A percentile compares a stretch with the other conserved stretches of the same genome.
These are phyloP conservation scores for Populus hybrid DNA, from an alignment of 441 rosid genomes.

Conservation along the genomic window DNA sequence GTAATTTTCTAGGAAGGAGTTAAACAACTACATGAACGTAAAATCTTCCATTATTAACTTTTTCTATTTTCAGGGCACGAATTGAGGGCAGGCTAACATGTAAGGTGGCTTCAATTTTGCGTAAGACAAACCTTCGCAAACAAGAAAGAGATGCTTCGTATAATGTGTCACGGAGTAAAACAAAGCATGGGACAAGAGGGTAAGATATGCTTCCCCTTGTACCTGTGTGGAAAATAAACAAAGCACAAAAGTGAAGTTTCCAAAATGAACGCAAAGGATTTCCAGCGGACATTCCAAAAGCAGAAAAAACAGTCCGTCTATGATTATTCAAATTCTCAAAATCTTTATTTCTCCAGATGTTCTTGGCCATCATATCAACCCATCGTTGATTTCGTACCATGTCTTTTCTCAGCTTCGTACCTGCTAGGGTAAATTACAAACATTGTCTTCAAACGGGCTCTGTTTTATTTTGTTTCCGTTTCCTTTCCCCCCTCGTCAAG, in stretches of 20 bases:
- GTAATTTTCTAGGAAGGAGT: neutral
- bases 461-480: neutral
- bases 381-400: conserved; percentile 15
- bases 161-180: conserved; percentile 14
- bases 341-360: neutral
- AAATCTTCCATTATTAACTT: neutral
- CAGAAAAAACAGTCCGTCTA: conserved; percentile 12
- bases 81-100: neutral
- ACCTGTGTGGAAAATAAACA: neutral
- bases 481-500: neutral
- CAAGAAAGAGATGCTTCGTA: conserved; percentile 35
- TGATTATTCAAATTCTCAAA: conserved; percentile 9
- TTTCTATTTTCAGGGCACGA: neutral
- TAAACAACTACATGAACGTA: neutral
- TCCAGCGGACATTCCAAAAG: conserved; percentile 15
- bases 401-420: conserved; percentile 24
- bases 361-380: conserved; percentile 13
- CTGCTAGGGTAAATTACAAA: conserved; percentile 34
- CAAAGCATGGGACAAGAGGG: conserved; percentile 4
- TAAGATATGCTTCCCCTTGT: conserved; percentile 14
- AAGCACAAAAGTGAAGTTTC: conserved; percentile 24
- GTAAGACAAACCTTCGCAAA: conserved; percentile 13
- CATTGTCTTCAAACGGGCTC: neutral
- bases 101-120: conserved; percentile 1
- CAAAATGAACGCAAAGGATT: conserved; percentile 13